Conservation (phyloP, 2,329 filamentous ascomycete genomes). For the Stagonosporopsis vannaccii region DNA sequence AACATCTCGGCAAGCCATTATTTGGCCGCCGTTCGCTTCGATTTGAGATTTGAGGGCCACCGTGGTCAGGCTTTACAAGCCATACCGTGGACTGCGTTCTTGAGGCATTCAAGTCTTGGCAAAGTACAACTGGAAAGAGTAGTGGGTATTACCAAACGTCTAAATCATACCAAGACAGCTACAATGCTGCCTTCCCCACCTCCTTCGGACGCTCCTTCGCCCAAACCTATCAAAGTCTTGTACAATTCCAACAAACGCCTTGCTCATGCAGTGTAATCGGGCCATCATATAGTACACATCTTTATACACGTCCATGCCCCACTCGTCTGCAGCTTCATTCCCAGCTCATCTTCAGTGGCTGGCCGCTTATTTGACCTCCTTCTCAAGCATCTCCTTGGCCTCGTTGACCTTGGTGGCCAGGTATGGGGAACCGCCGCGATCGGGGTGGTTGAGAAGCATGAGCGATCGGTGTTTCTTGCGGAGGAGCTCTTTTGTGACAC, state of each 20-base stretch:
- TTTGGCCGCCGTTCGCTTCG: too few relatives aligned
- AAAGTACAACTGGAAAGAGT: neutral
- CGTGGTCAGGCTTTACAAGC: too few relatives aligned
- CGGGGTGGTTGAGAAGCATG: slow-evolving; percentile 97
- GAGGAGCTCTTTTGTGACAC: slow-evolving; percentile 88
- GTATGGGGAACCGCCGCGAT: slow-evolving; percentile 95
- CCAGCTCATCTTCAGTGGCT: neutral
- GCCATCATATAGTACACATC: slow-evolving; percentile 33
- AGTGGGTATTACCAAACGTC: slow-evolving; percentile 3
- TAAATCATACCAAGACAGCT: neutral
- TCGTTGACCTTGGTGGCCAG: slow-evolving; percentile 98
- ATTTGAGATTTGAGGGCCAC: too few relatives aligned
- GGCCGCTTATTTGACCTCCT: slow-evolving; percentile 54
- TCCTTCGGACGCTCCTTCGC: neutral
- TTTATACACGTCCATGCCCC: slow-evolving; percentile 22
- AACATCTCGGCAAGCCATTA: too few relatives aligned
- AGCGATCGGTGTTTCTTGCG: slow-evolving; percentile 94
- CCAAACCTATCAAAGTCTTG: neutral
- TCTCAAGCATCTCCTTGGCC: slow-evolving; percentile 95
- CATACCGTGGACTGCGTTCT: neutral
- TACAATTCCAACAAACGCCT: slow-evolving; percentile 26
- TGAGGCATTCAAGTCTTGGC: neutral
- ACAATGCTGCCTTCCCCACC: neutral
- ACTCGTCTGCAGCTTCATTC: too few relatives aligned
- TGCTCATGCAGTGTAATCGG: slow-evolving; percentile 30